phyloP scores from a whole-genome alignment of 2,329 filamentous ascomycete genomes.

The Neobulgaria alba region DNA sequence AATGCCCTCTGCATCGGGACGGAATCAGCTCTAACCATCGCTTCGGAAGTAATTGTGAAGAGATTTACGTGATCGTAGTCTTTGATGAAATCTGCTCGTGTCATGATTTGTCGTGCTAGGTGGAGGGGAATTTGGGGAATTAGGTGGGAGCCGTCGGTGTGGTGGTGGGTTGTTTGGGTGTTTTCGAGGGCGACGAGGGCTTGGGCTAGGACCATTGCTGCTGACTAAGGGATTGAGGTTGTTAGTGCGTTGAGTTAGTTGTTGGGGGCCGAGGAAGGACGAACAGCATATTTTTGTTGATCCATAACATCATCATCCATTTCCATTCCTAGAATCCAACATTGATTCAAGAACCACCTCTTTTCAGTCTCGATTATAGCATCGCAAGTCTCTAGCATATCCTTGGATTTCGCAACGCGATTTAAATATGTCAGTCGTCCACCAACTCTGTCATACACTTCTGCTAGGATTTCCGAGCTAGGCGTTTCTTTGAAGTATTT shows the following conservation, averaged over 20 bases:
- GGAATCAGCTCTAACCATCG: constrained; percentile 82
- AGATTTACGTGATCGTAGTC: constrained; percentile 89
- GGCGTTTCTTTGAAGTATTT: constrained; percentile 64
- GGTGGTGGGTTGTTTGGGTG: constrained; percentile 23
- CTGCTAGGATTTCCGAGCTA: constrained; percentile 48
- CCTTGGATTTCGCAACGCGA: constrained; percentile 72
- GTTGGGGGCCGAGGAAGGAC: constrained; percentile 28
- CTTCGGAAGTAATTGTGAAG: constrained; percentile 83
- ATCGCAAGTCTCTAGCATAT: constrained; percentile 76
- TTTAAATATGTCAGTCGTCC: constrained; percentile 83
- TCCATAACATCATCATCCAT: constrained; percentile 99
- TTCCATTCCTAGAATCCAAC: constrained; percentile 64
- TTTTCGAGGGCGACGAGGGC: constrained; percentile 80
- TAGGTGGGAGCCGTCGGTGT: constrained; percentile 28
- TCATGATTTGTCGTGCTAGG: constrained; percentile 86
- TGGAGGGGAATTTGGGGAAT: constrained; percentile 77
- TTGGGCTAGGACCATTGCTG: constrained; percentile 86
- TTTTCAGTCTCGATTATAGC: constrained; percentile 63
- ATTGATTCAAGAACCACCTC: constrained; percentile 72
- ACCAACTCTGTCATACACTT: constrained; percentile 80
- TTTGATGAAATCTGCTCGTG: constrained; percentile 87
- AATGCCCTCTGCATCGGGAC: constrained; percentile 97
- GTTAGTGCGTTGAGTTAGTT: neutral
- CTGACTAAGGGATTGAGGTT: constrained; percentile 46
- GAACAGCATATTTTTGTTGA: constrained; percentile 87